Evolutionary conservation across 2,329 filamentous ascomycete genomes (phyloP).

Genomic region (Penicillium sp.): DNA sequence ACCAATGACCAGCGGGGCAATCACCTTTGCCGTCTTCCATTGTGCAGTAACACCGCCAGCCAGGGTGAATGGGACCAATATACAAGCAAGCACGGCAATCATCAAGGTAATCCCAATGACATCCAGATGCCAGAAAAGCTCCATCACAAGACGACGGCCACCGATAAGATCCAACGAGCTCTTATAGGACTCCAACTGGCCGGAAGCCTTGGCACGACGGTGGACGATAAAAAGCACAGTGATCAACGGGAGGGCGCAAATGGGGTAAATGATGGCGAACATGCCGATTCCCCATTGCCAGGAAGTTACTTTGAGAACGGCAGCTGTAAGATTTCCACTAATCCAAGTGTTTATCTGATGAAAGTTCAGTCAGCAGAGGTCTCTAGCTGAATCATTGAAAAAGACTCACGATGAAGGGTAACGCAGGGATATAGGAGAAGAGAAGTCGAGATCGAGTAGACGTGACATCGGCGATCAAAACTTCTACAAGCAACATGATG

Average conservation of each 20-base stretch:
- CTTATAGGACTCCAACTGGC: slow-evolving; percentile 49
- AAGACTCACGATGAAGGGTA: slow-evolving; percentile 54
- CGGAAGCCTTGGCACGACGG: slow-evolving; percentile 55
- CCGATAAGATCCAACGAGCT: slow-evolving; percentile 49
- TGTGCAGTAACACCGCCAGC: slow-evolving; percentile 52
- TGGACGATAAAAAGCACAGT: slow-evolving; percentile 48
- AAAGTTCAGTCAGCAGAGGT: neutral
- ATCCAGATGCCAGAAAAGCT: slow-evolving; percentile 61
- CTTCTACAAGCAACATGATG: slow-evolving; percentile 62
- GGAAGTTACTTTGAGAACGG: slow-evolving; percentile 52
- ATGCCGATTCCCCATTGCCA: slow-evolving; percentile 68
- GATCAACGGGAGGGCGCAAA: slow-evolving; percentile 58
- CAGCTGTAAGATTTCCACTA: slow-evolving; percentile 57
- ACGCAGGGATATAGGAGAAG: slow-evolving; percentile 65
- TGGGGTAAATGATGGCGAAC: slow-evolving; percentile 63
- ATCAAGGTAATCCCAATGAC: slow-evolving; percentile 55
- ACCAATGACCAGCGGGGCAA: slow-evolving; percentile 56
- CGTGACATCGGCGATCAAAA: slow-evolving; percentile 65
- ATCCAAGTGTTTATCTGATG: slow-evolving; percentile 61
- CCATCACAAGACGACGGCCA: slow-evolving; percentile 34
- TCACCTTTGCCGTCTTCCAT: slow-evolving; percentile 55
- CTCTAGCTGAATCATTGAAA: neutral
- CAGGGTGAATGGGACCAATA: slow-evolving; percentile 60
- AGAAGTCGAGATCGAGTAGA: slow-evolving; percentile 64
- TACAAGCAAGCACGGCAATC: slow-evolving; percentile 53